Evolutionary conservation across 148 eudicot species (phyloP), one percentile per base, ranked within the genome.

Genomic region (Nepenthes gracilis): DNA sequence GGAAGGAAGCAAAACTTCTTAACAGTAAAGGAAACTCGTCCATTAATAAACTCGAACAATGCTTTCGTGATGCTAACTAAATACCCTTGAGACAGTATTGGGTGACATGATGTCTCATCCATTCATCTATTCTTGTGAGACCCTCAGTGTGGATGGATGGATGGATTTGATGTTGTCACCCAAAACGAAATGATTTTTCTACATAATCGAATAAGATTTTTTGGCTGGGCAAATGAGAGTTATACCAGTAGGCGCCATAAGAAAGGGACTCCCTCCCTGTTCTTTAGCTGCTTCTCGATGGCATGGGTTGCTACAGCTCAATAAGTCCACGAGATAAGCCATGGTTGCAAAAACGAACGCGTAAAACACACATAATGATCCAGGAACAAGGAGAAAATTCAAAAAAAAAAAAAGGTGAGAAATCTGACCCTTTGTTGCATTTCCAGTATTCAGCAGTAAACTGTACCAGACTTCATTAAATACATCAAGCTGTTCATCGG

Each of bases 401-500:
- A 15, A 64, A 36, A 33, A 53, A 43, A 53, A 43, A 4, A 43
- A 10, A 6, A 64, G 23, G 13, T 59, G 15, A 14, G 37, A 12
- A 54, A 54, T 38, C 34, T 8, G 54, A 93, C 98, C 95, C 75
- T 77, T 79, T 4, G 9, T 10, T 7, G 91, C 87, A 65, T 83
- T 70, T 32, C 96, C 96, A 2, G 79, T 79, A 54, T 76, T 78
- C 36, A 93, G 75, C 64, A 93, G 74, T 72, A 81, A 59, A 64
- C 60, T 63, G 45, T 86, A 82, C 79, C 89, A 85, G 62, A 93
- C 70, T 77, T 93, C 98, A 14, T 80, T 88, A 45, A 88, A 88
- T 45, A 88, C 94, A 36, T 88, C 95, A 47, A 88, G 78, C 55
- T 93, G 98, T 70, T 93, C 96, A 69, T 86, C 95, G 7, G 98